A percentile compares a stretch with the other conserved stretches of the same genome.
Conservation (phyloP, 768 basidiomycete genomes). For the Boletus rubescentipes region DNA sequence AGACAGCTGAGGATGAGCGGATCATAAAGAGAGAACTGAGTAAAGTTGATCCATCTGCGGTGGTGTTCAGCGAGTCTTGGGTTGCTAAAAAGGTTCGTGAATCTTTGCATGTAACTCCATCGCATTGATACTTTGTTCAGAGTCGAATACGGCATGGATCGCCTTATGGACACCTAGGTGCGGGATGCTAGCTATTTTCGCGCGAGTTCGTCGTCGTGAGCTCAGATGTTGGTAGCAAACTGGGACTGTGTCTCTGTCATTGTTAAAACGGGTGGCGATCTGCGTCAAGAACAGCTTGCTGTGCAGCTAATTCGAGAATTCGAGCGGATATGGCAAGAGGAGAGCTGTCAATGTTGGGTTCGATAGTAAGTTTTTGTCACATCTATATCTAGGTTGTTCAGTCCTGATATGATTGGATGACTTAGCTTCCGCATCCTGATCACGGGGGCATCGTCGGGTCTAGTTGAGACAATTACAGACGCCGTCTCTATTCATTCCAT, state of each 20-base stretch:
- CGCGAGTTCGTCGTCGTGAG: slow-evolving; percentile 1
- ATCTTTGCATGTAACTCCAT: neutral
- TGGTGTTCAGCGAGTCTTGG: slow-evolving; percentile 97
- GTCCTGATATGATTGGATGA: neutral
- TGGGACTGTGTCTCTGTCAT: slow-evolving; percentile 96
- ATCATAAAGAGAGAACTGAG: slow-evolving; percentile 93
- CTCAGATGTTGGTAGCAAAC: slow-evolving; percentile 44
- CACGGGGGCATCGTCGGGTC: slow-evolving; percentile 87
- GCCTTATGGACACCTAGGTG: slow-evolving; percentile 94
- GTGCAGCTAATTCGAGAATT: slow-evolving; percentile 94
- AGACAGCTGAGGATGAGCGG: slow-evolving; percentile 85
- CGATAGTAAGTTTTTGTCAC: slow-evolving; percentile 62
- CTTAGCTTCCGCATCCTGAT: slow-evolving; percentile 92
- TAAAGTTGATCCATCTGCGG: slow-evolving; percentile 93
- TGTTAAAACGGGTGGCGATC: slow-evolving; percentile 95
- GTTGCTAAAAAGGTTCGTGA: slow-evolving; percentile 77
- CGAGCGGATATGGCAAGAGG: slow-evolving; percentile 92
- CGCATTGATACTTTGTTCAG: slow-evolving; percentile 25
- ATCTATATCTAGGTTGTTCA: neutral
- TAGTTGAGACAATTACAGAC: slow-evolving; percentile 98
- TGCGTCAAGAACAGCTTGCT: slow-evolving; percentile 96
- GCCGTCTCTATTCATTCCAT: slow-evolving; percentile 99
- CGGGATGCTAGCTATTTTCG: slow-evolving; percentile 21
- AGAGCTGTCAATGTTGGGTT: slow-evolving; percentile 90
- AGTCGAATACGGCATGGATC: slow-evolving; percentile 90